Conservation (phyloP, 139 green algal species). For the Edaphochlamys debaryana region DNA sequence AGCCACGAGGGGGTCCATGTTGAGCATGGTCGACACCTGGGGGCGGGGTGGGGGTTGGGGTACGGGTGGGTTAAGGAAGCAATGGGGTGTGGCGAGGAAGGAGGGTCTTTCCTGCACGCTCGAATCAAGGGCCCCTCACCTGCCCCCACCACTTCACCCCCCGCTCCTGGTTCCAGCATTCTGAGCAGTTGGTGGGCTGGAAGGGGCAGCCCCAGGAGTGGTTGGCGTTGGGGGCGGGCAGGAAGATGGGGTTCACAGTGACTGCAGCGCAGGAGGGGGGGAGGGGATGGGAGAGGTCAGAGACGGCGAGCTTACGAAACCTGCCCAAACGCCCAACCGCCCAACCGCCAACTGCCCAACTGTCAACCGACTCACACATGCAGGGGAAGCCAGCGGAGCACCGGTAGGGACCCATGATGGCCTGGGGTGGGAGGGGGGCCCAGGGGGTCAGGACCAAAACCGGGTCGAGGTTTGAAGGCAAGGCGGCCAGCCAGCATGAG, state of each 20-base stretch:
- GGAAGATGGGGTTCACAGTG: conserved; percentile 18
- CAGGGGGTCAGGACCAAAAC: no score
- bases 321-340: no score
- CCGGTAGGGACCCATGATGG: conserved; percentile 20
- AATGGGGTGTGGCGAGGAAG: neutral
- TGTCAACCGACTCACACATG: no score
- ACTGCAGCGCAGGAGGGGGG: no score
- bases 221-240: neutral
- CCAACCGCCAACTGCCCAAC: no score
- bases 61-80: neutral
- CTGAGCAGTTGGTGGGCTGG: conserved; percentile 32
- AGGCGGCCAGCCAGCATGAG: no score
- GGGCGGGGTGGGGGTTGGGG: no score
- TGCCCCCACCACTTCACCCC: conserved; percentile 29
- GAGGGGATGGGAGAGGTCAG: no score
- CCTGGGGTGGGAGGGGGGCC: no score
- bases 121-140: neutral
- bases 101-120: no score
- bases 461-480: no score
- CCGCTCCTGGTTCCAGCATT: conserved; percentile 4
- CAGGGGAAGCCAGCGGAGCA: conserved; percentile 5
- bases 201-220: conserved; percentile 34
- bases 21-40: conserved; percentile 35
- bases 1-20: conserved; percentile 5
- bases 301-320: no score